Evolutionary conservation across 148 eudicot species (phyloP), one percentile per base, ranked within the genome.

Genomic region (Dianthus caryophyllus): DNA sequence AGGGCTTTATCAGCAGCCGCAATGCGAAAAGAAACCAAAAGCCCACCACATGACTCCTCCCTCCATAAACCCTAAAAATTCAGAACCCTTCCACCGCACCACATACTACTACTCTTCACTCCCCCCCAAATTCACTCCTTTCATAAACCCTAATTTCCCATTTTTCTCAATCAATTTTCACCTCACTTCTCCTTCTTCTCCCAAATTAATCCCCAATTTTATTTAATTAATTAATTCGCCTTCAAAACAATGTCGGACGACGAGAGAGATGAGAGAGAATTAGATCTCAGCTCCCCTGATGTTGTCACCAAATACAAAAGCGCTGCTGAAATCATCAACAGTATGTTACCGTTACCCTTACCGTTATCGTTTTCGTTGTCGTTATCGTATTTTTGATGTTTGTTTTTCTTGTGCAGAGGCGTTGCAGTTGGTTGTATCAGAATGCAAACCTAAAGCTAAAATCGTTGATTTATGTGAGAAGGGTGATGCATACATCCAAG

Each of bases 301-400:
- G 99, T 90, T 52, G 97, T 94, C 27, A 94, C 99, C 67, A 94
- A 94, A 69, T 94, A 90, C 80, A 94, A 94, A 70, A 70, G 77
- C 70, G 96, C 99, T 41, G 97, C 99, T 14, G 99, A 94, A 55
- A 90, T 90, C 73, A 79, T 90, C 52, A 94, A 94, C 79, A 86
- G 97, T 90, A 63, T 78, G 13, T 16, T 57, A 5, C 71, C 38
- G 4, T 33, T 7, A 55, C 9, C 59, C 2, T 60, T 9, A 9
- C 12, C 12, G 44, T 41, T 41, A 41, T 41, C 10, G 12, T 41
- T 29, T 55, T 9, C 59, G 5, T 60, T 41, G 11, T 9, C 12
- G 44, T 41, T 41, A 41, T 41, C 10, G 12, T 41, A 18, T 26
- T 27, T 54, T 12, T 69, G 5, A 18, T n/a, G 7, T 61, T 51